Base-by-base conservation (phyloP, 352 stramenopile genomes). In the Albugo laibachii region DNA sequence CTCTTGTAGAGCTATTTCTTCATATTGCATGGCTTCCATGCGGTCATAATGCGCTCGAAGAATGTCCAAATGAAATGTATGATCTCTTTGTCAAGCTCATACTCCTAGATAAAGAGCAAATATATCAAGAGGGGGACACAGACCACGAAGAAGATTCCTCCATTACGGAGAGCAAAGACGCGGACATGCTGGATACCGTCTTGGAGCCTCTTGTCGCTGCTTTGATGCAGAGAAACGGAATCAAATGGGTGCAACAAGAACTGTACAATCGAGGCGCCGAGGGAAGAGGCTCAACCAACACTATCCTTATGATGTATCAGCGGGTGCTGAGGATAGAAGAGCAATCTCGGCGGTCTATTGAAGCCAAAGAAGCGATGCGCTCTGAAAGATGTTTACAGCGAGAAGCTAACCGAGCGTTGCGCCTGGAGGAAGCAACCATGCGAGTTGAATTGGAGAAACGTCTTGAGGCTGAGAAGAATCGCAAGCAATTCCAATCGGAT, bases 161-260 rank as follows among this genome's bases (percentile, higher is more conserved):
- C 34, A 5, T 12, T 35, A 18, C 19, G 21, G 14, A n/a, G 38
- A 41, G 11, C 13, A 53, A 40, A 41, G 38, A 49, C 6, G 38
- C 8, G 2, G 14, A 15, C 48, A 15, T n/a, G 13, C 15, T 50
- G 20, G 45, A 47, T 37, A 31, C 19, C 24, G 34, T 42, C 49
- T 16, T 24, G 42, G 18, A 19, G 16, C 38, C 16, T 43, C 16
- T 3, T 43, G 16, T 24, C 20, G 16, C 8, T 43, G 38, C 3
- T 43, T 8, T 43, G 4, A 43, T 81, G 12, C 41, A 21, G 10
- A 53, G 52, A 12, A 50, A 65, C 3, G 73, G 76, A 0, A 54
- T 85, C 31, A 65, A 79, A 41, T 83, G 73, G 61, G 72, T 88
- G 41, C 76, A 84, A 35, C 76, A 88, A 52, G 76, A 88, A 47